These are phyloP conservation scores for Chaetomium cochliodes DNA, from an alignment of 495 filamentous ascomycete species.

Conservation along the genomic window DNA sequence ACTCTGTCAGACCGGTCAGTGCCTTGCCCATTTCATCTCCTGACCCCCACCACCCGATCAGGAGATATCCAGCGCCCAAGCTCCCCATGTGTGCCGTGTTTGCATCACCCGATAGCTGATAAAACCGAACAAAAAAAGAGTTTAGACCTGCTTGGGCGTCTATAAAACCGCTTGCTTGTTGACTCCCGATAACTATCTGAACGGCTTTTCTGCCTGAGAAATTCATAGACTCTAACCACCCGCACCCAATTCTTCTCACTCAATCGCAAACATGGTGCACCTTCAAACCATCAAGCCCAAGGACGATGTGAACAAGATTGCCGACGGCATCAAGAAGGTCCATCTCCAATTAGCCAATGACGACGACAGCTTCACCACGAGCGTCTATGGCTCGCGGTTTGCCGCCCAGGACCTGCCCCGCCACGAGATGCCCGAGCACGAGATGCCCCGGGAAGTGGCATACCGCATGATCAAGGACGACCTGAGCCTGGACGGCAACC, in stretches of 20 bases:
- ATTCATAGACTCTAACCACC: neutral
- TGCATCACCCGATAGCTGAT: slow-evolving; percentile 2
- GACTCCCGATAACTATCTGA: neutral
- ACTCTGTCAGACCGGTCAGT: slow-evolving; percentile 22
- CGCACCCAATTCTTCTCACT: neutral
- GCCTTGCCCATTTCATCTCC: slow-evolving; percentile 14
- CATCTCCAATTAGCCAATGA: slow-evolving; percentile 49
- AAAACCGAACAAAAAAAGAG: neutral
- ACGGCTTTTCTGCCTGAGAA: neutral
- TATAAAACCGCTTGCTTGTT: slow-evolving; percentile 13
- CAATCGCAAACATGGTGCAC: slow-evolving; percentile 61
- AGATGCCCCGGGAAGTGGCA: slow-evolving; percentile 87
- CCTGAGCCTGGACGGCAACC: slow-evolving; percentile 83
- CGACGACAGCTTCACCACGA: slow-evolving; percentile 63
- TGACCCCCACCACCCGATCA: slow-evolving; percentile 19
- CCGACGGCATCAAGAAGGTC: slow-evolving; percentile 49
- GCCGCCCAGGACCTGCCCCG: slow-evolving; percentile 74
- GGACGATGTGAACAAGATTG: slow-evolving; percentile 43
- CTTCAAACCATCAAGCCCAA: slow-evolving; percentile 54
- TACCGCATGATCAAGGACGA: slow-evolving; percentile 97
- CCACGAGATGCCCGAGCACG: slow-evolving; percentile 82
- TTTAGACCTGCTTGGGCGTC: neutral
- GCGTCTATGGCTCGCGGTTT: slow-evolving; percentile 82
- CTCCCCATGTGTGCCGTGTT: slow-evolving; percentile 12
- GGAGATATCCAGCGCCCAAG: slow-evolving; percentile 21